phyloP scores from a whole-genome alignment of 164 flowering plant genomes.

The Umbilicus rupestris region DNA sequence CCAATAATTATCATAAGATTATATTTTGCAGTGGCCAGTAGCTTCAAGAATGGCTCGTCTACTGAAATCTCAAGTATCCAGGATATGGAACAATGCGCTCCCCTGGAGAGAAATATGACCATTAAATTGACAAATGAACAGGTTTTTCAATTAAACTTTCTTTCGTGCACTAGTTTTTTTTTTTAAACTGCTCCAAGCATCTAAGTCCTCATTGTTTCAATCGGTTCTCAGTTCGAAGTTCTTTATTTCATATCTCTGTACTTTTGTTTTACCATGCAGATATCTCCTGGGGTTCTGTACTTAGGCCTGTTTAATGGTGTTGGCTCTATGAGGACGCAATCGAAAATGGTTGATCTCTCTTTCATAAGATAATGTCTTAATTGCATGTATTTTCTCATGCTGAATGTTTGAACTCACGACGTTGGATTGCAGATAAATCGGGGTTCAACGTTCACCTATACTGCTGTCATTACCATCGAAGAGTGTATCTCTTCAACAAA shows the following conservation, averaged over 20 bases:
- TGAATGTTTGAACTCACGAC: neutral
- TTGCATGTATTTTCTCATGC: neutral
- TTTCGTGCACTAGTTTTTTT: neutral
- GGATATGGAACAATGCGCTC: constrained; percentile 56
- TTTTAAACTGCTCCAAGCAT: neutral
- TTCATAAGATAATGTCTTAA: neutral
- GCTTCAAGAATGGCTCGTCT: constrained; percentile 38
- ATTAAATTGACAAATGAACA: constrained; percentile 70
- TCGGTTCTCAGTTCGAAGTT: neutral
- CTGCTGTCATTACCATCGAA: constrained; percentile 57
- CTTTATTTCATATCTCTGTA: neutral
- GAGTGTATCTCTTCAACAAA: constrained; percentile 51
- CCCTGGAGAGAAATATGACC: constrained; percentile 47
- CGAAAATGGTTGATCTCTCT: constrained; percentile 60
- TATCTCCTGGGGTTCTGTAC: constrained; percentile 76
- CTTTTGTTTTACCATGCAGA: constrained; percentile 34
- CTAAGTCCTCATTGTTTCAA: neutral
- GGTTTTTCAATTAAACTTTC: constrained; percentile 29
- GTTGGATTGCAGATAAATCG: constrained; percentile 61
- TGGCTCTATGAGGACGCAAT: constrained; percentile 76
- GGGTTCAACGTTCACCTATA: constrained; percentile 46
- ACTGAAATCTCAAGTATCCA: constrained; percentile 30
- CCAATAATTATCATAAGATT: neutral
- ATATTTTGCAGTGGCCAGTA: constrained; percentile 31
- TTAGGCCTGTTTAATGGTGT: constrained; percentile 84